A percentile compares a stretch with the other conserved stretches of the same genome.
Conservation (phyloP, 1,139 yeast species). For the Eremothecium coryli region DNA sequence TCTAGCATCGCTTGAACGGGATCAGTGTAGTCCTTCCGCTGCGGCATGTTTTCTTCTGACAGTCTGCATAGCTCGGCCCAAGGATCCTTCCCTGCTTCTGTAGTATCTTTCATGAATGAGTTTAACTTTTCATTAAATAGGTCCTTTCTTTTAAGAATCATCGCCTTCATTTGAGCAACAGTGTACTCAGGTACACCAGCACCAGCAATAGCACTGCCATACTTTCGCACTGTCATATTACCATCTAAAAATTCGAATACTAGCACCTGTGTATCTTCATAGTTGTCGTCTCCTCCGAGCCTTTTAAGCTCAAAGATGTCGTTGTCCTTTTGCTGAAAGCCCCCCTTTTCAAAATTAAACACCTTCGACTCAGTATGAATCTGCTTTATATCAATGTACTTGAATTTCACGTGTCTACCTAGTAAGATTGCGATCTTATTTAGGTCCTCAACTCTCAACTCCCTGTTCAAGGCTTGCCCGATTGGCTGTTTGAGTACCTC, state of each 20-base stretch:
- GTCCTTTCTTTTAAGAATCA: slow-evolving; percentile 50
- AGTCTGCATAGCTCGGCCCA: slow-evolving; percentile 31
- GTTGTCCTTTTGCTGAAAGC: slow-evolving; percentile 38
- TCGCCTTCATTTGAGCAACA: slow-evolving; percentile 43
- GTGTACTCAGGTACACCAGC: slow-evolving; percentile 37
- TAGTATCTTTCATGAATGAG: slow-evolving; percentile 34
- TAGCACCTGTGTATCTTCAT: slow-evolving; percentile 41
- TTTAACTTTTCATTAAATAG: slow-evolving; percentile 43
- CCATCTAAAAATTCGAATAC: slow-evolving; percentile 77
- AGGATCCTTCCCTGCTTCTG: slow-evolving; percentile 33
- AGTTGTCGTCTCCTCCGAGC: slow-evolving; percentile 26
- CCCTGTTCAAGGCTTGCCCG: slow-evolving; percentile 36
- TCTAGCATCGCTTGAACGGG: slow-evolving; percentile 44
- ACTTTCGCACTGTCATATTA: slow-evolving; percentile 26
- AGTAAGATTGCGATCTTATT: slow-evolving; percentile 55
- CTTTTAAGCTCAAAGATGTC: slow-evolving; percentile 43
- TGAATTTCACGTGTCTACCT: slow-evolving; percentile 61
- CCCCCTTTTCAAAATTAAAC: slow-evolving; percentile 38
- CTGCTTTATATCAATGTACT: slow-evolving; percentile 68
- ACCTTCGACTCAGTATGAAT: slow-evolving; percentile 42
- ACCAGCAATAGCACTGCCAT: not conserved
- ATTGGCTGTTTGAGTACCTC: slow-evolving; percentile 42
- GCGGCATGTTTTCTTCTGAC: slow-evolving; percentile 41
- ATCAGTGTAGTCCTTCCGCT: slow-evolving; percentile 37
- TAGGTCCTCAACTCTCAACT: slow-evolving; percentile 41